Evolutionary conservation across 768 basidiomycete genomes (phyloP).

Genomic region (Hemileccinum impolitum): DNA sequence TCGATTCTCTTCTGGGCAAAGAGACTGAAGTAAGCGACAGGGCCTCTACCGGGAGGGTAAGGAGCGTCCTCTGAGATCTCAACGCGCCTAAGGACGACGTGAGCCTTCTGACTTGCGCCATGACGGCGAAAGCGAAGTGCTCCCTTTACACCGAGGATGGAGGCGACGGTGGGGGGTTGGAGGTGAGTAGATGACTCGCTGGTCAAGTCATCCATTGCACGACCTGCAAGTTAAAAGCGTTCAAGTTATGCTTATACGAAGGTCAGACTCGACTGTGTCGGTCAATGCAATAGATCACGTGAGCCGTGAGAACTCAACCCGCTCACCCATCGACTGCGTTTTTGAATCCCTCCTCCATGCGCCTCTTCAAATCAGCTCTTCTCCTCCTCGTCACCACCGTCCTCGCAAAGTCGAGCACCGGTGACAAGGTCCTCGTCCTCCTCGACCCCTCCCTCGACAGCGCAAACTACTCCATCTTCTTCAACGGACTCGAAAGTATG

Average conservation of each 20-base stretch:
- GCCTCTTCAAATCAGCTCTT: slow-evolving; percentile 23
- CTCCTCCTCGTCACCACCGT: slow-evolving; percentile 25
- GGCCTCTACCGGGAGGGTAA: slow-evolving; percentile 38
- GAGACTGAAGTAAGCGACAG: slow-evolving; percentile 54
- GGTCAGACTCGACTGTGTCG: slow-evolving; percentile 1
- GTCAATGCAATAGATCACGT: slow-evolving; percentile 20
- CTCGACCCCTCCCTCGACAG: slow-evolving; percentile 69
- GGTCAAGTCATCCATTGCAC: slow-evolving; percentile 37
- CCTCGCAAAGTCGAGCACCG: slow-evolving; percentile 70
- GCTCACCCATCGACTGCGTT: no score
- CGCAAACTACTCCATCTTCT: slow-evolving; percentile 78
- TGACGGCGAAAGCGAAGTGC: slow-evolving; percentile 63
- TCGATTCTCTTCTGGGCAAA: slow-evolving; percentile 69
- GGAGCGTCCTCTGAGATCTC: slow-evolving; percentile 43
- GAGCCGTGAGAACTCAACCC: slow-evolving; percentile 19
- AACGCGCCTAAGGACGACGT: slow-evolving; percentile 65
- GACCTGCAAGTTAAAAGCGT: not conserved
- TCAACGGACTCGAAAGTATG: slow-evolving; percentile 70
- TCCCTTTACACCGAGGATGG: slow-evolving; percentile 61
- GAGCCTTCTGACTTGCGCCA: slow-evolving; percentile 64
- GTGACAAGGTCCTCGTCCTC: slow-evolving; percentile 80
- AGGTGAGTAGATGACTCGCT: slow-evolving; percentile 32
- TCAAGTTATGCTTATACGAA: no score
- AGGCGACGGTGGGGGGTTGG: slow-evolving; percentile 39
- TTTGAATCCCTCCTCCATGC: no score